These are phyloP conservation scores for Pythium aphanidermatum DNA, from an alignment of 352 stramenopile genomes.

Conservation along the genomic window DNA sequence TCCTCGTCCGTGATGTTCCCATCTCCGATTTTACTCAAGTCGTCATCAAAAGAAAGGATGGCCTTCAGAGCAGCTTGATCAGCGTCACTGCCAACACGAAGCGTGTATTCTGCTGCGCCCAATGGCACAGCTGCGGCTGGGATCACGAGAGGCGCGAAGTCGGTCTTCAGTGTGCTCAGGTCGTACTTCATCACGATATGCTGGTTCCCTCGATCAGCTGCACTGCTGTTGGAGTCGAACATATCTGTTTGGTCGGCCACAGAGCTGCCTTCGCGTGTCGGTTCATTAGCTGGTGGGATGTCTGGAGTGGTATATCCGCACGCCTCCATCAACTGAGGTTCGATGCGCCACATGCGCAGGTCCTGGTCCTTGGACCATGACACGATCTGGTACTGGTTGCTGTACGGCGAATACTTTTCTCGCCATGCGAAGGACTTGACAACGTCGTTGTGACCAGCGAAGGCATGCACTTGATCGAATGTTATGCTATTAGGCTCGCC, in stretches of 20 bases:
- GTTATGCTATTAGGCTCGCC: constrained; percentile 4
- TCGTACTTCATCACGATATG: constrained; percentile 55
- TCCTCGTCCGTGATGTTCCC: constrained; percentile 22
- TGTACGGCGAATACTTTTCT: constrained; percentile 21
- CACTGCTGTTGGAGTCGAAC: constrained; percentile 1
- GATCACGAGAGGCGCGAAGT: constrained; percentile 68
- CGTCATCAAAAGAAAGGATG: constrained; percentile 62
- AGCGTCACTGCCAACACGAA: constrained; percentile 26
- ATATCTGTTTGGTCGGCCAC: constrained; percentile 12
- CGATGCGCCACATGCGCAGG: constrained; percentile 63
- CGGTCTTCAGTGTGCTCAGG: constrained; percentile 55
- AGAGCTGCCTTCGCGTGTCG: neutral
- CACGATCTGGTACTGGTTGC: constrained; percentile 54
- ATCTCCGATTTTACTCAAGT: constrained; percentile 48
- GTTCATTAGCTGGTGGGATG: constrained; percentile 8
- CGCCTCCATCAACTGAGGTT: constrained; percentile 38
- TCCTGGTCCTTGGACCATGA: constrained; percentile 83
- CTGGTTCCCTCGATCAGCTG: too few relatives aligned
- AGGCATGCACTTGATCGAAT: constrained; percentile 53
- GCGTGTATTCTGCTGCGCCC: constrained; percentile 49
- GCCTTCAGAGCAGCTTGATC: constrained; percentile 41
- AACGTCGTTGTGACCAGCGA: constrained; percentile 51
- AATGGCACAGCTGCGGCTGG: constrained; percentile 54
- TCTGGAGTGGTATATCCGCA: constrained; percentile 12
- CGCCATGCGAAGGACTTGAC: constrained; percentile 69